Base-by-base conservation (phyloP, 2,329 filamentous ascomycete genomes). In the Fusarium luffae region DNA sequence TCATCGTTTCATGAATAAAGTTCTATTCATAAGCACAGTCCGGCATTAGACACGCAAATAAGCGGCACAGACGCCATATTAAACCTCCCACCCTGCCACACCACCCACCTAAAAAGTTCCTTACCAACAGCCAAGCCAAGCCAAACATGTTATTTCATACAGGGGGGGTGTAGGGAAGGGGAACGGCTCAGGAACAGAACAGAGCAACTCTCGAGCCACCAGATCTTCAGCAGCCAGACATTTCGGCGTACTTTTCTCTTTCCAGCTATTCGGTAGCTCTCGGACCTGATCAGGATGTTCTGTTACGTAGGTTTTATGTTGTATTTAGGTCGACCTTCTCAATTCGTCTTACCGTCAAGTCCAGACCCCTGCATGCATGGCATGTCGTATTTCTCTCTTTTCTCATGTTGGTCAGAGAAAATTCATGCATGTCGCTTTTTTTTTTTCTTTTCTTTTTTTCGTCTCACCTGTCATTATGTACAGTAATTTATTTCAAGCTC, bases 361-460 rank as follows among this genome's bases (percentile, higher is more conserved):
- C 28, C 18, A 12, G 40, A 34, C 23, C 59, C 54, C 27, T 66
- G 61, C 34, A 50, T 42, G 21, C 28, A 6, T 13, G 13, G 11
- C 51, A 52, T 56, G 23, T 34, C 10, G 14, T 8, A 51, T 30
- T 65, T 51, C 10, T 50, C 51, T 65, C 62, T 64, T 42, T 4
- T 19, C 51, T 30, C 59, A 44, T 32, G 42, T 66, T 66, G 37
- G 43, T 55, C 30, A 41, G n/a, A 48, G 11, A 10, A 3, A 14
- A 34, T 51, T 44, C 44, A 66, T 61, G 63, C 63, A 46, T 12
- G 48, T 19, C 44, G 42, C 25, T 13, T 32, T 28, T 43, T n/a
- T n/a, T n/a, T 3, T 16, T 27, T 40, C 7, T 3, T 42, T 41
- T 18, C 3, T 40, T 19, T 21, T 46, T 32, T 44, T 23, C 41